Base-by-base conservation (phyloP, 371 early-diverging fungal genomes). In the Encephalitozoon romaleae region DNA sequence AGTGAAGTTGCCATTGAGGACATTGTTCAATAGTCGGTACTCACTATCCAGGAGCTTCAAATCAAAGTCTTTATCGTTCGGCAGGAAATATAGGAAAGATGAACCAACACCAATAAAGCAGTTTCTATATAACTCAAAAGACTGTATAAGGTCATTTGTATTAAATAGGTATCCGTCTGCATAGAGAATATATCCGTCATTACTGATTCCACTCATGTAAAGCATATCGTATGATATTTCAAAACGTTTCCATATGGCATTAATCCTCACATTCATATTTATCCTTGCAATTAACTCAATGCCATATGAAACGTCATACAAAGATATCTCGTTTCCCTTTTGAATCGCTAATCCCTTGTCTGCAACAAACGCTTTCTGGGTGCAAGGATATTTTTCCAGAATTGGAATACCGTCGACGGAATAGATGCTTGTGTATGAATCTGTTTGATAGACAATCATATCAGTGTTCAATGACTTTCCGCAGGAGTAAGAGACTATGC, bases 401-500 rank as follows among this genome's bases (percentile, higher is more conserved):
- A 66, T 41, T 18, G 42, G 45, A 6, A 6, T 66, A 6, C 67
- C 67, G 21, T 42, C 42, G 12, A n/a, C 39, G 3, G 67, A 41
- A n/a, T 66, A 66, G 15, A 66, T 66, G 21, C 41, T 41, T 26
- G 49, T 42, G 30, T 47, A 42, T 9, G 28, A 41, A 28, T 41
- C 42, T 66, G 67, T 66, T 43, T 30, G 42, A 18, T 66, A 66
- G 30, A 43, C 67, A 42, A 66, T 47, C 11, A 66, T 8, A 15
- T 66, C 67, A 0, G n/a, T n/a, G 21, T 39, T 41, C 23, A 18
- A 47, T 4, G 26, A 4, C 8, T 23, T 66, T 21, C 42, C 49
- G 11, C 42, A 66, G 6, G 42, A 28, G n/a, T 45, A 39, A 23
- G 34, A 43, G 6, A 23, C 42, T 42, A 66, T 42, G 26, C 15